Conservation (phyloP, 306 rosid genomes). For the Gleditsia sinensis region DNA sequence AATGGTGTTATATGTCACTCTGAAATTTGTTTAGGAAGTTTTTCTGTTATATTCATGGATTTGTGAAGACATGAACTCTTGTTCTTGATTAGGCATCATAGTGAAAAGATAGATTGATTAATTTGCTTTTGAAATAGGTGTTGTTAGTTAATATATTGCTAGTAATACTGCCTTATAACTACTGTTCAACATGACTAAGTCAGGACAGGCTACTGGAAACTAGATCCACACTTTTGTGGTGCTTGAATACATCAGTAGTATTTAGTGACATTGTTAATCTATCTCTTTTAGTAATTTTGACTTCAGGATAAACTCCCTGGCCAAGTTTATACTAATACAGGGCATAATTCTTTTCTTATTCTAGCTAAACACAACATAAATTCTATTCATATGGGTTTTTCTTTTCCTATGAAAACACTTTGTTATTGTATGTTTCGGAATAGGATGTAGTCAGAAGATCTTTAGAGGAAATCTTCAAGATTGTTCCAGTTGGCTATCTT, state of each 20-base stretch:
- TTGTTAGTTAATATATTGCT: too few species aligned
- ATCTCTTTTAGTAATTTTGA: slow-evolving; percentile 83
- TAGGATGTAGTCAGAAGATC: slow-evolving; percentile 96
- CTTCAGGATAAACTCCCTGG: slow-evolving; percentile 74
- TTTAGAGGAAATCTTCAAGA: slow-evolving; percentile 80
- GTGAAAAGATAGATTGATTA: slow-evolving; percentile 20
- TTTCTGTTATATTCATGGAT: slow-evolving; percentile 8
- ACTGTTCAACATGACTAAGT: slow-evolving; percentile 29
- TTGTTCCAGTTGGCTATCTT: slow-evolving; percentile 89
- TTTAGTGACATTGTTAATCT: slow-evolving; percentile 85
- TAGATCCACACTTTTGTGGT: slow-evolving; percentile 91
- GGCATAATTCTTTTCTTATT: background rate
- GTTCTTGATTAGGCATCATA: slow-evolving; percentile 12
- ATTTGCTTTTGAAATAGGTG: slow-evolving; percentile 1
- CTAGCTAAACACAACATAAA: slow-evolving; percentile 59
- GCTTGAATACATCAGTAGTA: slow-evolving; percentile 95
- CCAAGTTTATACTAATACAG: slow-evolving; percentile 21
- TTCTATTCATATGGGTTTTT: slow-evolving; percentile 5
- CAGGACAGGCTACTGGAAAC: slow-evolving; percentile 68
- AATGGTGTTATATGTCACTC: slow-evolving; percentile 12
- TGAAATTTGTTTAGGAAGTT: slow-evolving; percentile 15
- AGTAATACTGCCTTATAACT: background rate
- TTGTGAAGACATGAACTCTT: background rate
- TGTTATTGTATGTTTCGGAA: slow-evolving; percentile 34
- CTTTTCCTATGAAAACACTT: slow-evolving; percentile 17